Evolutionary conservation across 805 yeast species (phyloP).

Genomic region (Starmerella cellae): DNA sequence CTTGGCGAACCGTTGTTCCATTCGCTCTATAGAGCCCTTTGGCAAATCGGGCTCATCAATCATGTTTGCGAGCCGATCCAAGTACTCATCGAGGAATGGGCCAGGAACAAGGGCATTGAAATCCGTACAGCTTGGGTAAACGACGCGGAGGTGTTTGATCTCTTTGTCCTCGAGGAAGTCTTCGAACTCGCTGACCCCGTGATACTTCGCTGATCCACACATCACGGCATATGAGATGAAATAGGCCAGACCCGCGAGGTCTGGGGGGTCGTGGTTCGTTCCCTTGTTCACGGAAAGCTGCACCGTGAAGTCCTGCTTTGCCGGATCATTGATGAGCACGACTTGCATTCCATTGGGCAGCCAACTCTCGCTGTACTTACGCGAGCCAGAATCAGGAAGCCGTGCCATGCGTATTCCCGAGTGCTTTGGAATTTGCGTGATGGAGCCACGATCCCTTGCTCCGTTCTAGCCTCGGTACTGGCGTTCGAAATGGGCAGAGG

Average conservation of each 20-base stretch:
- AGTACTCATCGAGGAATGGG: neutral
- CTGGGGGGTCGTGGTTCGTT: neutral
- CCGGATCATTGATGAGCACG: neutral
- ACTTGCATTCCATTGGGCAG: neutral
- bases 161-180: neutral
- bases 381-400: no score
- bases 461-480: no score
- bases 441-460: no score
- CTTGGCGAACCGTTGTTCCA: neutral
- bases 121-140: neutral
- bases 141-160: neutral
- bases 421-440: no score
- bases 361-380: neutral
- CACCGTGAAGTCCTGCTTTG: neutral
- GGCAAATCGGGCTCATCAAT: neutral
- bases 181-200: neutral
- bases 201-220: neutral
- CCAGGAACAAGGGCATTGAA: neutral
- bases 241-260: neutral
- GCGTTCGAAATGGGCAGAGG: no score
- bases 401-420: no score
- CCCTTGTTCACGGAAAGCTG: neutral
- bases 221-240: neutral
- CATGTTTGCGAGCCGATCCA: neutral
- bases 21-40: neutral